Evolutionary conservation across 192 early-diverging fungal genomes (phyloP).

Genomic region (Coemansia sp.): DNA sequence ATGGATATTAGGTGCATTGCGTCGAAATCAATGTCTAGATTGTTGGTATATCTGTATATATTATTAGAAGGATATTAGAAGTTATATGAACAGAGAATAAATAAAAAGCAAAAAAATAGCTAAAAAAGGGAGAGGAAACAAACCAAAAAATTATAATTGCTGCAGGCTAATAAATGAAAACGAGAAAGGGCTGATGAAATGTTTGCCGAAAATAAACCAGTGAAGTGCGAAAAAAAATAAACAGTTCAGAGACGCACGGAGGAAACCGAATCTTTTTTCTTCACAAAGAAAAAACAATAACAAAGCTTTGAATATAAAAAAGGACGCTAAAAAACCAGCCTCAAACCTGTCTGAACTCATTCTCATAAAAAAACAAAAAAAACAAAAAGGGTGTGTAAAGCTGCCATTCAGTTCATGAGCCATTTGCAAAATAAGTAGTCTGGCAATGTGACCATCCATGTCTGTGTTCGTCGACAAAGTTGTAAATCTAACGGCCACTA

Average conservation of each 20-base stretch:
- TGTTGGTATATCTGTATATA: background rate
- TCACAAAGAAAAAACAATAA: background rate
- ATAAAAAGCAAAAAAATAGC: background rate
- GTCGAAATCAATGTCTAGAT: background rate
- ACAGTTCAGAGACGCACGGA: background rate
- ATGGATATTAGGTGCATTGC: constrained; percentile 4
- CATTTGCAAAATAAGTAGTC: too few species aligned
- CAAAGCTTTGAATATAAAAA: background rate
- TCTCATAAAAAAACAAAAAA: background rate
- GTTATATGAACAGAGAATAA: background rate
- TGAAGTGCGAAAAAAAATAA: too few species aligned
- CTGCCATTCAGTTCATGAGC: background rate
- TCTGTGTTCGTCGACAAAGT: too few species aligned
- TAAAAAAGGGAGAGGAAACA: background rate
- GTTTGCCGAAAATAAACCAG: background rate
- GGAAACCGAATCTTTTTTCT: background rate
- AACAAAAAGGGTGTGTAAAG: background rate
- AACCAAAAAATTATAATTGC: too few species aligned
- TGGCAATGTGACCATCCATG: too few species aligned
- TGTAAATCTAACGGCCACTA: too few species aligned
- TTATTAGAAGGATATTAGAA: background rate
- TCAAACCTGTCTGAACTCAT: background rate
- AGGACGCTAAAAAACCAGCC: background rate
- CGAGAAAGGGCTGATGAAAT: background rate
- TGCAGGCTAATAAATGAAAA: too few species aligned